Evolutionary conservation across 116 monocot genomes (phyloP).

Genomic region (Papilionanthe hybrid): DNA sequence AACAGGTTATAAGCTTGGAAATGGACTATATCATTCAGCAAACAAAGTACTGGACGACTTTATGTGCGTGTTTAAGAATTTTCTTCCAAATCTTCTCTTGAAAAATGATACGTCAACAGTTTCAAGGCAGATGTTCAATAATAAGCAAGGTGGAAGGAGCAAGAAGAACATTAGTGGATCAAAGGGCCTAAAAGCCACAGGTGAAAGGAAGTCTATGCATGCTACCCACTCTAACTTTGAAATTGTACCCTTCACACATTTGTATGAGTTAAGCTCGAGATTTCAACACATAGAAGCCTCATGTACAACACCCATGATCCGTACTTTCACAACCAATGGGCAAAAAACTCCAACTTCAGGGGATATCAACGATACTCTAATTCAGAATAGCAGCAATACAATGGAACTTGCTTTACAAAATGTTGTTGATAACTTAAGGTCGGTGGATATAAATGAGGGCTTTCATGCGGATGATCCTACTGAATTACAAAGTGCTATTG

Average conservation of each 20-base stretch:
- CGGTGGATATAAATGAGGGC: constrained; percentile 19
- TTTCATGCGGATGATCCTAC: not conserved
- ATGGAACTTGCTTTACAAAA: constrained; percentile 17
- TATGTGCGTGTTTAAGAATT: constrained; percentile 5
- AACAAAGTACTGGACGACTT: constrained; percentile 14
- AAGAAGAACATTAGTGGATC: not conserved
- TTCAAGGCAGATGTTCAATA: not conserved
- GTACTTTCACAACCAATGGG: not conserved
- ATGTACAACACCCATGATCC: not conserved
- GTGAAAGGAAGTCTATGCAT: not conserved
- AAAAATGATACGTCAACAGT: not conserved
- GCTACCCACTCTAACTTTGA: not conserved
- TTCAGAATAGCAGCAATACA: not conserved
- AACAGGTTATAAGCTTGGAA: not conserved
- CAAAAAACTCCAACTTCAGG: not conserved
- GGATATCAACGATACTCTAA: not conserved
- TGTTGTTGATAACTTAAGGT: constrained; percentile 25
- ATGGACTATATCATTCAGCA: constrained; percentile 3
- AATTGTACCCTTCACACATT: not conserved
- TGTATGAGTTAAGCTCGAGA: not conserved
- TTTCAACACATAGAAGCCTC: not conserved
- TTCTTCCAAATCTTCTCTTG: not conserved
- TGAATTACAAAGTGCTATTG: constrained; percentile 15
- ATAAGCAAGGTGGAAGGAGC: not conserved
- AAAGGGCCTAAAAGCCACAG: not conserved